phyloP scores from a whole-genome alignment of 2,329 filamentous ascomycete genomes.

The Trichoderma harzianum region DNA sequence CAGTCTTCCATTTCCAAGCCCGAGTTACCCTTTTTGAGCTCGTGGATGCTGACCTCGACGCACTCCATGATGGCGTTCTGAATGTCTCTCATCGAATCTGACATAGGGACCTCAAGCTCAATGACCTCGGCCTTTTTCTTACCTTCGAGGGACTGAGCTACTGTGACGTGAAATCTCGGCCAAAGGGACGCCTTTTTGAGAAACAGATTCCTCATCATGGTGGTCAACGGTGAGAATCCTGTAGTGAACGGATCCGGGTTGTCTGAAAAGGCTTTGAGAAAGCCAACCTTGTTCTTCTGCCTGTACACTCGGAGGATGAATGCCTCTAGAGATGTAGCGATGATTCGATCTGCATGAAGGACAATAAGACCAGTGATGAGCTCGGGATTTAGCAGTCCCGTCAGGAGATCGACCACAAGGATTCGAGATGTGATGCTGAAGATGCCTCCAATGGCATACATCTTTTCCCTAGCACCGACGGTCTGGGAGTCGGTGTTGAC shows the following conservation, averaged over 20 bases:
- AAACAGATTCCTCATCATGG: slow-evolving; percentile 87
- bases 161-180: slow-evolving; percentile 88
- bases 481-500: slow-evolving; percentile 95
- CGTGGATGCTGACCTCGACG: slow-evolving; percentile 89
- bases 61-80: slow-evolving; percentile 95
- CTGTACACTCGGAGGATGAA: slow-evolving; percentile 93
- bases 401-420: slow-evolving; percentile 87
- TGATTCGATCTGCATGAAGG: slow-evolving; percentile 81
- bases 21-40: slow-evolving; percentile 86
- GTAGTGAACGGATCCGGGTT: slow-evolving; percentile 85
- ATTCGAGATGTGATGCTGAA: slow-evolving; percentile 97
- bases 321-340: slow-evolving; percentile 85
- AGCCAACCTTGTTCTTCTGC: slow-evolving; percentile 90
- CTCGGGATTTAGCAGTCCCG: slow-evolving; percentile 74
- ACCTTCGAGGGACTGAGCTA: slow-evolving; percentile 85
- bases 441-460: slow-evolving; percentile 85
- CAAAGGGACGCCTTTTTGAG: slow-evolving; percentile 84
- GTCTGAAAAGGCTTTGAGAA: slow-evolving; percentile 95
- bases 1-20: slow-evolving; percentile 95
- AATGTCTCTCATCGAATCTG: slow-evolving; percentile 85
- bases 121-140: slow-evolving; percentile 95
- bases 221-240: slow-evolving; percentile 82
- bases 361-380: slow-evolving; percentile 84
- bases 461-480: slow-evolving; percentile 81
- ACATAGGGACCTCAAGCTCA: slow-evolving; percentile 95